Conservation (phyloP, 176 grass and related monocot genomes). For the Canna indica region DNA sequence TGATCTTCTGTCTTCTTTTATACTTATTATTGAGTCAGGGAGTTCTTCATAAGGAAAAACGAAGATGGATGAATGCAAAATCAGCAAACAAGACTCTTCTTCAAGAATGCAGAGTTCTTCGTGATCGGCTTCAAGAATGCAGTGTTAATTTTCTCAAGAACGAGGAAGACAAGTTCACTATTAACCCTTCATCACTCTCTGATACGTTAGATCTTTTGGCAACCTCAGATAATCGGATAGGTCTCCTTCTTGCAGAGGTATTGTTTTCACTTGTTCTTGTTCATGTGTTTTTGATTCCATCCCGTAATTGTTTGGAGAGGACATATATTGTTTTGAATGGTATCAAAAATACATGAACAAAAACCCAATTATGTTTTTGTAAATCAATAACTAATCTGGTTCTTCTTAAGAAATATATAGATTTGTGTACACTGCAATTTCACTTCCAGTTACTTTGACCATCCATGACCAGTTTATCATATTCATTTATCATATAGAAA, state of each 20-base stretch:
- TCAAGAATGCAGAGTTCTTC: conserved; percentile 63
- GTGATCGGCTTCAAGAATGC: conserved; percentile 69
- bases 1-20: conserved; percentile 8
- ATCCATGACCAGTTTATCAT: no score
- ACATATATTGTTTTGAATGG: not conserved
- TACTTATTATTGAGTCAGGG: conserved; percentile 26
- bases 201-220: conserved; percentile 60
- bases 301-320: no score
- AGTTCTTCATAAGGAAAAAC: conserved; percentile 46
- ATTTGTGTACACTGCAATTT: no score
- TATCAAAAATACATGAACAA: not conserved
- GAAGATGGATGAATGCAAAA: conserved; percentile 32
- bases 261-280: not conserved
- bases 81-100: conserved; percentile 55
- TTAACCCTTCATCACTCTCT: conserved; percentile 56
- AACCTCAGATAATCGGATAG: conserved; percentile 77
- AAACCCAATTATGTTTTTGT: no score
- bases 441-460: no score
- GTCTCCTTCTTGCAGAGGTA: conserved; percentile 84
- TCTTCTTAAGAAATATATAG: no score
- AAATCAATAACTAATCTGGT: no score
- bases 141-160: conserved; percentile 64
- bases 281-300: not conserved
- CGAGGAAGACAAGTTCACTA: conserved; percentile 47
- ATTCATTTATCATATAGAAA: no score